phyloP scores from a whole-genome alignment of 164 flowering plant genomes.

The Malania oleifera region DNA sequence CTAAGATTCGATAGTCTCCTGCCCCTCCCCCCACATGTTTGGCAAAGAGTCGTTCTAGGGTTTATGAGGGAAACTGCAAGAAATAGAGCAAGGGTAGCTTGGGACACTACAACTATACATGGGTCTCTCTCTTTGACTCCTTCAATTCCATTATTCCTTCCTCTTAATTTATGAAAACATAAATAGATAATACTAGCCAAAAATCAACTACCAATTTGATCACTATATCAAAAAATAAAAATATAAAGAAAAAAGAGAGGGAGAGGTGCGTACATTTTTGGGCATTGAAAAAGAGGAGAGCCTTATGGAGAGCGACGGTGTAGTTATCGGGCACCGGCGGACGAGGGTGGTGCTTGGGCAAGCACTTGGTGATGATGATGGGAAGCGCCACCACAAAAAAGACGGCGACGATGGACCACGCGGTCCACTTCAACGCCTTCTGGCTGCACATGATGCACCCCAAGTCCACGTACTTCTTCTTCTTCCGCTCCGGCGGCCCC shows the following conservation, averaged over 20 bases:
- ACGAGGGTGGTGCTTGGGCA: conserved; percentile 43
- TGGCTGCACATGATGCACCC: conserved; percentile 67
- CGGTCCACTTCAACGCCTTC: conserved; percentile 47
- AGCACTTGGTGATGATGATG: conserved; percentile 44
- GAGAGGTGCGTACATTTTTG: conserved; percentile 59
- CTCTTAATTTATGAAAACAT: too few species aligned
- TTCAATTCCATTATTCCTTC: too few species aligned
- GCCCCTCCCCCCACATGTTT: too few species aligned
- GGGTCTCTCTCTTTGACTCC: too few species aligned
- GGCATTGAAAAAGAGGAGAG: conserved; percentile 83
- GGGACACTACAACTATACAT: too few species aligned
- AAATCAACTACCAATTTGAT: too few species aligned
- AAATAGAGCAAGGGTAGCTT: too few species aligned
- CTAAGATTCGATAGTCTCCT: too few species aligned
- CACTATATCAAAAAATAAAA: too few species aligned
- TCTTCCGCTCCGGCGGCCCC: conserved; percentile 42
- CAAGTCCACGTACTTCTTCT: conserved; percentile 69
- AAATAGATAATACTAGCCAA: too few species aligned
- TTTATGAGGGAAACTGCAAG: too few species aligned
- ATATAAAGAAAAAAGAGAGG: neutral
- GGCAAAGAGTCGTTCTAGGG: too few species aligned
- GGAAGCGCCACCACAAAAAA: conserved; percentile 60
- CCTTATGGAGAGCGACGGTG: conserved; percentile 68
- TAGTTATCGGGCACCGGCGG: conserved; percentile 61
- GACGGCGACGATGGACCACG: conserved; percentile 28